A percentile compares a stretch with the other conserved stretches of the same genome.
These are phyloP conservation scores for Ophiostoma pallidulum DNA, from an alignment of 2,329 filamentous ascomycete species.

Conservation along the genomic window DNA sequence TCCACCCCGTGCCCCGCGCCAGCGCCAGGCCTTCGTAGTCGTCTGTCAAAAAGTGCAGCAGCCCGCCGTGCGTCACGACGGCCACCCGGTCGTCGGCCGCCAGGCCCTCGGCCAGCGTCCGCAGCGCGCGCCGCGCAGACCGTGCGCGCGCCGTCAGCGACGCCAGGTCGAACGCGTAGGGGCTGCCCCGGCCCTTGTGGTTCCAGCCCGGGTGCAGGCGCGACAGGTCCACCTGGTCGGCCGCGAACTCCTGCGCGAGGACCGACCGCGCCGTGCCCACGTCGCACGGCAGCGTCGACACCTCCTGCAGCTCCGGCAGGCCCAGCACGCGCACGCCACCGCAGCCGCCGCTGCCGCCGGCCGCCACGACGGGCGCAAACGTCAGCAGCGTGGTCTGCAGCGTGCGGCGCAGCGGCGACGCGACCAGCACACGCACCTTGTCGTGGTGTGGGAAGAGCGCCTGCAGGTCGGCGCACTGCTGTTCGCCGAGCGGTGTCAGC, in stretches of 20 bases:
- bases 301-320: constrained; percentile 71
- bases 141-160: constrained; percentile 53
- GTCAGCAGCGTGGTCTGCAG: constrained; percentile 65
- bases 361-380: constrained; percentile 50
- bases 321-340: constrained; percentile 47
- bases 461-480: constrained; percentile 61
- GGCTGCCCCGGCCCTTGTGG: constrained; percentile 44
- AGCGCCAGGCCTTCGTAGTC: constrained; percentile 59
- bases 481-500: constrained; percentile 64
- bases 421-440: constrained; percentile 59
- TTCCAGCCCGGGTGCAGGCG: constrained; percentile 61
- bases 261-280: constrained; percentile 51
- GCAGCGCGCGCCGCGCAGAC: constrained; percentile 50
- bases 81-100: constrained; percentile 48
- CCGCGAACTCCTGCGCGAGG: constrained; percentile 50
- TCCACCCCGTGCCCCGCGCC: constrained; percentile 52
- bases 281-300: constrained; percentile 65
- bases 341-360: too few relatives aligned
- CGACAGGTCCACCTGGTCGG: constrained; percentile 51
- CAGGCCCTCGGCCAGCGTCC: constrained; percentile 31
- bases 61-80: constrained; percentile 11
- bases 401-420: constrained; percentile 73
- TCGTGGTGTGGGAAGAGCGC: constrained; percentile 54
- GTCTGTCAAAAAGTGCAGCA: constrained; percentile 70
- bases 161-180: constrained; percentile 36